Evolutionary conservation across 306 rosid species (phyloP), one percentile per base, ranked within the genome.

Genomic region (Vicia villosa): DNA sequence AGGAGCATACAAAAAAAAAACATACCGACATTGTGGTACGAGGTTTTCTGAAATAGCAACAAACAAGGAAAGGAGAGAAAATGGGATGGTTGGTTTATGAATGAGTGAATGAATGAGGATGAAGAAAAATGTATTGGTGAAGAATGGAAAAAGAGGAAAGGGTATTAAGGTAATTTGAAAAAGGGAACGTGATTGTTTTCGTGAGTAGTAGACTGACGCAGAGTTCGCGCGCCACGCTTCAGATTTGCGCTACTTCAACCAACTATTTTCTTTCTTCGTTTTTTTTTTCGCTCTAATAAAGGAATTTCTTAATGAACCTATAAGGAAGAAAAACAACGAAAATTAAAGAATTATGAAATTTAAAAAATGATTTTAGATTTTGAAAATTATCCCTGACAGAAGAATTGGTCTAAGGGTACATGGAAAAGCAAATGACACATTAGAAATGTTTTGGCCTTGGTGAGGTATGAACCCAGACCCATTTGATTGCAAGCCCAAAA

Each of bases 21-120:
- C 86, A 77, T 45, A 82, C 91, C 85, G 83, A 80, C 88, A 86
- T 86, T 55, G 59, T 5, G 13, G 16, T 62, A 41, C 50, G 8
- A 32, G 24, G 67, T 63, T 63, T 49, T 28, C 50, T 16, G 26
- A 54, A 11, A 76, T 54, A 70, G 14, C 47, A 34, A 34, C 24
- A 4, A 38, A 49, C 40, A 30, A 11, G 28, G 41, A 59, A 42
- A 2, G 28, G 41, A 41, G 50, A 74, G 50, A 66, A 26, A 63
- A 15, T 22, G 45, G n/a, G 24, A 51, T 21, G 34, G 49, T 34
- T 42, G 52, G 59, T 40, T 47, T 63, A 21, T 58, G 51, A 58
- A 38, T 32, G 64, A 20, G 45, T 11, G 61, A 15, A 22, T 22
- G 24, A 22, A n/a, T n/a, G 8, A 30, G 8, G 37, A 41, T 0